Evolutionary conservation across 768 basidiomycete species (phyloP).

Genomic region (Boletus eberwhitei): DNA sequence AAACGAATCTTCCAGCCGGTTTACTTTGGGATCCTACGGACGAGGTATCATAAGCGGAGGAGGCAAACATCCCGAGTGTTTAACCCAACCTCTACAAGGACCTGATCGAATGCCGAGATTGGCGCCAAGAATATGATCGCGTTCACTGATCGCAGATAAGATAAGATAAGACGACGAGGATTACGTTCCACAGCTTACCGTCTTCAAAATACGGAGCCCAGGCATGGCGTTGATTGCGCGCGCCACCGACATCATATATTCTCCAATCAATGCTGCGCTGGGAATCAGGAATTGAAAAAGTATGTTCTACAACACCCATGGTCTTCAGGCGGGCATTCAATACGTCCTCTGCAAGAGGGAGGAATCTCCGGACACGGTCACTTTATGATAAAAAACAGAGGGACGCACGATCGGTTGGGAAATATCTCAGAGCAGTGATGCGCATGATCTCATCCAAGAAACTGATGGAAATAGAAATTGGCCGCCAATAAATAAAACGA

Average conservation of each 20-base stretch:
- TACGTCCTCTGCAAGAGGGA: conserved; percentile 19
- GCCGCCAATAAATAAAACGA: conserved; percentile 1
- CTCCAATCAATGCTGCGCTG: conserved; percentile 68
- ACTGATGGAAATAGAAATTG: conserved; percentile 37
- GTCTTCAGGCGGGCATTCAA: conserved; percentile 82
- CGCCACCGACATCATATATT: conserved; percentile 83
- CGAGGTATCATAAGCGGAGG: not conserved
- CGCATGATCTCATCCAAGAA: conserved; percentile 79
- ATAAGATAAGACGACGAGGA: conserved; percentile 3
- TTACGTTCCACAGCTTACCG: conserved; percentile 39
- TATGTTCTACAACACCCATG: conserved; percentile 75
- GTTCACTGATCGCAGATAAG: conserved; percentile 50
- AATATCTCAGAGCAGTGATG: conserved; percentile 77
- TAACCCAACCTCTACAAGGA: conserved; percentile 63
- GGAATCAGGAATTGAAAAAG: conserved; percentile 61
- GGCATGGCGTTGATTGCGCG: conserved; percentile 75
- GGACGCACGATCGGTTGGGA: conserved; percentile 68
- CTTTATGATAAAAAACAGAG: not conserved
- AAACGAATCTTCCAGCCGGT: conserved; percentile 80
- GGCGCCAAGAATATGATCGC: conserved; percentile 88
- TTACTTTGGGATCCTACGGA: conserved; percentile 63
- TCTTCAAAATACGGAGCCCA: conserved; percentile 91
- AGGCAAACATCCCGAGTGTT: conserved; percentile 3
- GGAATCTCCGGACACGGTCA: not conserved
- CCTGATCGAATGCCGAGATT: conserved; percentile 85